Conservation (phyloP, 495 filamentous ascomycete genomes). For the Penicillium coprophilum region DNA sequence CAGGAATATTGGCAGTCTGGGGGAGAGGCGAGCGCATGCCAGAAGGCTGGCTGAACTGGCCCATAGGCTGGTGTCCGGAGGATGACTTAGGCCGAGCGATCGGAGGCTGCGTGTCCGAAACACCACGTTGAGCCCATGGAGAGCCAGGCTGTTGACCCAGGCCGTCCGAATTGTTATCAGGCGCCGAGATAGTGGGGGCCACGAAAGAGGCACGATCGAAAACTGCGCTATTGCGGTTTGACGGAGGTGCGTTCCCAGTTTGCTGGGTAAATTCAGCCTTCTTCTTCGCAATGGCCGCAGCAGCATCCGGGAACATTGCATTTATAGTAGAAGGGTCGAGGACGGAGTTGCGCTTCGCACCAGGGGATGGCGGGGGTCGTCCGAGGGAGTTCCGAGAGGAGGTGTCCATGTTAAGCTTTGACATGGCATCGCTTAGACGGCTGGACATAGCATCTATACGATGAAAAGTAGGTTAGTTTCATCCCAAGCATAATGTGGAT, state of each 20-base stretch:
- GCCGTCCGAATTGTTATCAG: constrained; percentile 54
- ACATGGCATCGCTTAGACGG: constrained; percentile 96
- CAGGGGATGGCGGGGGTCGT: constrained; percentile 71
- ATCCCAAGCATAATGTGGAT: constrained; percentile 4
- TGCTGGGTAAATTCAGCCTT: constrained; percentile 96
- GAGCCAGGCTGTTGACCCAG: constrained; percentile 64
- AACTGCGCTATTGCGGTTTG: constrained; percentile 88
- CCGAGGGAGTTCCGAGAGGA: constrained; percentile 85
- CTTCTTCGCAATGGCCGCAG: constrained; percentile 94
- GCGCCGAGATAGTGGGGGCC: constrained; percentile 75
- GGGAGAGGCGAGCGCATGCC: constrained; percentile 81
- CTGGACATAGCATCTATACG: constrained; percentile 91
- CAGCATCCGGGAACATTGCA: constrained; percentile 98
- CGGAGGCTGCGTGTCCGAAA: constrained; percentile 53
- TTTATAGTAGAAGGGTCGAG: constrained; percentile 93
- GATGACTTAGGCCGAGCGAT: constrained; percentile 84
- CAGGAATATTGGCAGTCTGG: constrained; percentile 78
- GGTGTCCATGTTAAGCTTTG: constrained; percentile 81
- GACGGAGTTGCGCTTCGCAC: constrained; percentile 84
- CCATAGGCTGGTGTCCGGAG: constrained; percentile 87
- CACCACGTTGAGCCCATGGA: constrained; percentile 67
- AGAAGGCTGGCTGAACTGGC: constrained; percentile 88
- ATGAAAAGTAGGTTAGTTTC: constrained; percentile 12
- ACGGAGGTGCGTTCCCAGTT: constrained; percentile 83
- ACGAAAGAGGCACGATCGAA: constrained; percentile 76